phyloP scores from a whole-genome alignment of 2,329 filamentous ascomycete genomes.

The Diaporthe citrichinensis region DNA sequence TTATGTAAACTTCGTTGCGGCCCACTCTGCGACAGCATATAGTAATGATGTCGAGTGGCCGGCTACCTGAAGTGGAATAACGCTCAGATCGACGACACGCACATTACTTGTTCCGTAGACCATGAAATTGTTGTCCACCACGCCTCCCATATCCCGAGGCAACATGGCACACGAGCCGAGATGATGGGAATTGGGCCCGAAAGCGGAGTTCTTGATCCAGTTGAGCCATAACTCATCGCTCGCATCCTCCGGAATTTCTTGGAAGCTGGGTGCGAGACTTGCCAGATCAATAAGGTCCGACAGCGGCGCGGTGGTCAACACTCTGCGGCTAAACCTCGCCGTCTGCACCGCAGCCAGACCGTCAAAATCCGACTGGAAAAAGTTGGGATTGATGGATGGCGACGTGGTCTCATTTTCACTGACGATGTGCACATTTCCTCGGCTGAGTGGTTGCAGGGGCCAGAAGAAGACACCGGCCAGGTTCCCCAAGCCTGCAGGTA shows the following conservation, averaged over 20 bases:
- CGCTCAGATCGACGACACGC: constrained; percentile 28
- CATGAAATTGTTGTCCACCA: constrained; percentile 38
- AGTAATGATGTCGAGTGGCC: constrained; percentile 7
- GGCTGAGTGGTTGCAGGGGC: constrained; percentile 45
- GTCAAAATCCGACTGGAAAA: constrained; percentile 45
- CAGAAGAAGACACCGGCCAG: constrained; percentile 41
- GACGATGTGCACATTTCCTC: constrained; percentile 45
- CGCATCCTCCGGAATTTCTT: constrained; percentile 42
- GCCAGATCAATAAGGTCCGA: constrained; percentile 41
- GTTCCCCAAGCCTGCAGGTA: constrained; percentile 3
- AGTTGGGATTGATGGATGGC: constrained; percentile 44
- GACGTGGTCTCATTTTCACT: constrained; percentile 42
- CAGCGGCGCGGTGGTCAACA: constrained; percentile 43
- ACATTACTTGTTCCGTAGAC: constrained; percentile 33
- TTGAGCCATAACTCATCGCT: constrained; percentile 40
- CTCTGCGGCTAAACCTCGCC: constrained; percentile 37
- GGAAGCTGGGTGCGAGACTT: constrained; percentile 43
- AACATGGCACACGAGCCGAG: constrained; percentile 45
- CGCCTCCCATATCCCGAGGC: constrained; percentile 44
- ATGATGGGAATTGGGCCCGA: constrained; percentile 44
- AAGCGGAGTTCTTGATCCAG: constrained; percentile 40
- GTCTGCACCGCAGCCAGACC: constrained; percentile 42
- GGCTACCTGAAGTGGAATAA: constrained; percentile 9
- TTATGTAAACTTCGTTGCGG: constrained; percentile 1
- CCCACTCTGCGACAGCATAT: not conserved